A percentile compares a stretch with the other conserved stretches of the same genome.
phyloP scores from a whole-genome alignment of 2,329 filamentous ascomycete species.

The Oidium heveae region DNA sequence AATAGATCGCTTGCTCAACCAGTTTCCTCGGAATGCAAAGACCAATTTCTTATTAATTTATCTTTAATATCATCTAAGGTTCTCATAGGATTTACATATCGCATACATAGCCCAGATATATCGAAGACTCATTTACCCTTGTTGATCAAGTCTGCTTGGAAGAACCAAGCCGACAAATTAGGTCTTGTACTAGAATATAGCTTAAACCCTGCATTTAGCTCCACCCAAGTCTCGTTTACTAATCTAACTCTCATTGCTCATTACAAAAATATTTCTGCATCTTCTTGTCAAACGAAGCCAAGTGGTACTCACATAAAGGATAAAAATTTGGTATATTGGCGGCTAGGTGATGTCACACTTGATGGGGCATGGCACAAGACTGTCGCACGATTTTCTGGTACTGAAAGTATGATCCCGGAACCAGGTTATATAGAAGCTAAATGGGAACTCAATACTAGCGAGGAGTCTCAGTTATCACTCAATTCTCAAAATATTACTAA shows the following conservation, averaged over 20 bases:
- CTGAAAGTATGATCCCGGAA: conserved; percentile 42
- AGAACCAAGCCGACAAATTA: conserved; percentile 61
- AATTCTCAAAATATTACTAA: not conserved
- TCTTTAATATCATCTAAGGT: conserved; percentile 39
- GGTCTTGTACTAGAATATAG: conserved; percentile 67
- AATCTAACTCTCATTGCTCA: conserved; percentile 53
- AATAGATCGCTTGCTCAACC: conserved; percentile 79
- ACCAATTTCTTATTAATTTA: conserved; percentile 62
- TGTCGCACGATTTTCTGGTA: conserved; percentile 53
- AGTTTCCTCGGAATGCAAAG: conserved; percentile 33
- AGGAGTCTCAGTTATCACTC: conserved; percentile 14
- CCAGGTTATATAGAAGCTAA: conserved; percentile 59
- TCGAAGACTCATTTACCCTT: conserved; percentile 31
- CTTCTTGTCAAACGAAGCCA: conserved; percentile 51
- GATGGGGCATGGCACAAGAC: conserved; percentile 43
- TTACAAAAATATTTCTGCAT: conserved; percentile 41
- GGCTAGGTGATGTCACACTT: conserved; percentile 47
- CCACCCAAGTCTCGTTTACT: conserved; percentile 30
- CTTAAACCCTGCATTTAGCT: conserved; percentile 37
- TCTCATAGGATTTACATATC: conserved; percentile 76
- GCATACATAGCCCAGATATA: conserved; percentile 40
- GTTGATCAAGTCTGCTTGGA: conserved; percentile 43
- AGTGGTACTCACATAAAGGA: conserved; percentile 57
- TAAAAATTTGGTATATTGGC: conserved; percentile 57
- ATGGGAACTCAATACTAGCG: conserved; percentile 36